These are phyloP conservation scores for Verticillium nubilum DNA, from an alignment of 2,329 filamentous ascomycete genomes.

Conservation along the genomic window DNA sequence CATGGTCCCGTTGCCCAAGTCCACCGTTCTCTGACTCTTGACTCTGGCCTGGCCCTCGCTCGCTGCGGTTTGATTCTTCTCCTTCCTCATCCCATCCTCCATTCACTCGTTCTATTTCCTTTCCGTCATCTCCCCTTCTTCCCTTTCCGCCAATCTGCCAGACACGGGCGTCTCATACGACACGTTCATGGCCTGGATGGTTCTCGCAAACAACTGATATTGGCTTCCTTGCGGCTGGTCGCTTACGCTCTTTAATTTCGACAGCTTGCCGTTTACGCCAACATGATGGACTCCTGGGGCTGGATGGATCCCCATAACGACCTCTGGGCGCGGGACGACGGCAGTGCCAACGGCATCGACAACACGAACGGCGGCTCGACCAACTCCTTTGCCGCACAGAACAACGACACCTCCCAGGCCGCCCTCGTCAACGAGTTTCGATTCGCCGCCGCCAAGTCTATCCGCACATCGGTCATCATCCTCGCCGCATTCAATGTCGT, in stretches of 20 bases:
- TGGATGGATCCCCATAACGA: conserved; percentile 11
- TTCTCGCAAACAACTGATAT: conserved; percentile 12
- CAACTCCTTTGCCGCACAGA: conserved; percentile 18
- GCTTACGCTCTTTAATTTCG: not conserved
- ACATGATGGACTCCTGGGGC: conserved; percentile 15
- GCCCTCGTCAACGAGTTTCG: conserved; percentile 44
- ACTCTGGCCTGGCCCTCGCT: conserved; percentile 5
- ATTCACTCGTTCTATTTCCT: conserved; percentile 7
- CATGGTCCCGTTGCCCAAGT: conserved; percentile 23
- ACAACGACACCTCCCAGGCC: conserved; percentile 35
- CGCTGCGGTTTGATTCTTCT: conserved; percentile 12
- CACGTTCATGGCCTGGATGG: conserved; percentile 32
- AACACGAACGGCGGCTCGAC: conserved; percentile 19
- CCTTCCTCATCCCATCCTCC: conserved; percentile 16
- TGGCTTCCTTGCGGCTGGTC: conserved; percentile 4
- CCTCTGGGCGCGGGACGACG: conserved; percentile 22
- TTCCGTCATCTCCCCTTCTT: conserved; percentile 8
- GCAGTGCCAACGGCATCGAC: conserved; percentile 18
- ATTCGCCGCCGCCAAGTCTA: conserved; percentile 49
- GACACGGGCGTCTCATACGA: conserved; percentile 18
- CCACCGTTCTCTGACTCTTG: conserved; percentile 6
- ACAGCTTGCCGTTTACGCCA: not conserved
- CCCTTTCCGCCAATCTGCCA: conserved; percentile 14
- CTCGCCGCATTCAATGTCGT: conserved; percentile 56
- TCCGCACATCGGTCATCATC: conserved; percentile 57